Evolutionary conservation across 169 alveolate genomes (phyloP), one percentile per base, ranked within the genome.

Genomic region (Plasmodium cynomolgi): DNA sequence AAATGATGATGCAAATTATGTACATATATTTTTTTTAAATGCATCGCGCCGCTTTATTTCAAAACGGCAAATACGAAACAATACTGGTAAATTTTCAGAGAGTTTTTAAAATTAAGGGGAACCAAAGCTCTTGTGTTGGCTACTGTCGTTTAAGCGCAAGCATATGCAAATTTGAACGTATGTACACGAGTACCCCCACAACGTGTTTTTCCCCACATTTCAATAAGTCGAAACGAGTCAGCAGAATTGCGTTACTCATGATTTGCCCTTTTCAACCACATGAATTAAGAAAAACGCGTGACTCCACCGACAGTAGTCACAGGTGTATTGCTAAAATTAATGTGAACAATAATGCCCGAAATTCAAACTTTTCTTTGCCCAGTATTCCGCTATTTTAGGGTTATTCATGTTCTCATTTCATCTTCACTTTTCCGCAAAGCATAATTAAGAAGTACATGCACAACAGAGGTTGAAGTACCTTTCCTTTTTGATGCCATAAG

Each of bases 331-430:
- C 77, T 68, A 26, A 68, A 68, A 68, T 68, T 68, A 26, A 68
- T 23, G 39, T 68, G 77, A 68, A 23, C 17, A 68, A 68, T 29
- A 62, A 26, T 68, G 39, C 77, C n/a, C 34, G n/a, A 3, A 68
- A 62, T 23, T 29, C 77, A 68, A 17, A 68, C 3, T 68, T 68
- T 23, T 68, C 77, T 68, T 68, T 72, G 83, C 91, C 90, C 90
- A 91, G 84, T 39, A 95, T 95, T 79, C 84, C 96, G 34, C 93
- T 50, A 50, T 50, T 50, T 50, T 92, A 33, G 93, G 73, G 95
- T 77, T 95, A 84, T 93, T 84, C 83, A 20, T 77, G 72, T 77
- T 77, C 15, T 54, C 33, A 77, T 77, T 54, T 29, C 77, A 68
- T 68, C 37, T 68, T 68, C n/a, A 68, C 37, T 68, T 23, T 68